Evolutionary conservation across 2,329 filamentous ascomycete species (phyloP).

Genomic region (Tolypocladium pustulatum): DNA sequence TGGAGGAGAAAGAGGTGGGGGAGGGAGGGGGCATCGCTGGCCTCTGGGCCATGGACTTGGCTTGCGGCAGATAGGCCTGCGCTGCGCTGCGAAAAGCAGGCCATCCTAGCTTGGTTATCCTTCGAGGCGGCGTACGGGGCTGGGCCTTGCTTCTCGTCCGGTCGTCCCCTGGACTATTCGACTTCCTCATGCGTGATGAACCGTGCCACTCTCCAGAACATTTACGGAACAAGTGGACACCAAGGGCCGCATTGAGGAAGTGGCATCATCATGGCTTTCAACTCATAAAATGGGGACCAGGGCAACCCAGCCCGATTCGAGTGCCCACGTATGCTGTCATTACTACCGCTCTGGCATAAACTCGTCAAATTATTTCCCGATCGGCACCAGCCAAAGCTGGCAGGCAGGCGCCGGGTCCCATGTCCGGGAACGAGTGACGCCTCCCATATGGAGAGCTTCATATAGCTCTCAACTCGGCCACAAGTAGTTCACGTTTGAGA

Average conservation of each 20-base stretch:
- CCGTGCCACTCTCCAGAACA: background rate
- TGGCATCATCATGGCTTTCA: conserved; percentile 2
- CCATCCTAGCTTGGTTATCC: background rate
- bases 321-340: background rate
- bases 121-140: background rate
- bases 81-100: background rate
- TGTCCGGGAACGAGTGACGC: background rate
- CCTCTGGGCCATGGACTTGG: background rate
- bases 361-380: conserved; percentile 7
- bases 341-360: conserved; percentile 2
- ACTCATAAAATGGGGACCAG: background rate
- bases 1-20: background rate
- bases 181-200: background rate
- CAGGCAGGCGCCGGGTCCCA: background rate
- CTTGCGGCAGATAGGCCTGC: background rate
- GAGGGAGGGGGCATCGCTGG: background rate
- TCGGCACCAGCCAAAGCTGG: background rate
- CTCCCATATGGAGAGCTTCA: background rate
- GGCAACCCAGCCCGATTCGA: background rate
- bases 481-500: background rate
- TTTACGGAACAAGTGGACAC: conserved; percentile 2
- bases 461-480: background rate
- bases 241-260: background rate
- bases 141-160: background rate
- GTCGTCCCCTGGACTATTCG: background rate